Evolutionary conservation across 495 filamentous ascomycete species (phyloP).

Genomic region (Podospora pseudoanserina): DNA sequence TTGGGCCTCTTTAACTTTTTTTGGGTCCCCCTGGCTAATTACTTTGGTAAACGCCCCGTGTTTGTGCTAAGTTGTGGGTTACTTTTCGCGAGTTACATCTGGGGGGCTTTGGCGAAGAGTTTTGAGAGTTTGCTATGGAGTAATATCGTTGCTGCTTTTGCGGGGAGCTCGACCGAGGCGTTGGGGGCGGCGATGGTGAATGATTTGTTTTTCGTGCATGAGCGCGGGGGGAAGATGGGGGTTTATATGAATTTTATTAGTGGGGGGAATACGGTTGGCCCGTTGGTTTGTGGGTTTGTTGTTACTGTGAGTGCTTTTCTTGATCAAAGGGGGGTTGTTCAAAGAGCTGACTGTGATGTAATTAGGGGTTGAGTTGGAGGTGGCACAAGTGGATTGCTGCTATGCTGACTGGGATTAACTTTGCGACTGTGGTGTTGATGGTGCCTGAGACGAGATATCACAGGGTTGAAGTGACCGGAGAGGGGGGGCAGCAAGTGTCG

Average conservation of each 20-base stretch:
- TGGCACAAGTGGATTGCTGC: constrained; percentile 39
- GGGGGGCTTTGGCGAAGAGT: constrained; percentile 28
- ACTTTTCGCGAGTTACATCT: constrained; percentile 33
- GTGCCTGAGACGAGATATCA: constrained; percentile 42
- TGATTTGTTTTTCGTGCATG: constrained; percentile 44
- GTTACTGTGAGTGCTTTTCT: constrained; percentile 19
- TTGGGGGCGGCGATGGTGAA: constrained; percentile 39
- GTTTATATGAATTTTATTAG: constrained; percentile 41
- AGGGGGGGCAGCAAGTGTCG: not conserved
- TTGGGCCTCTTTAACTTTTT: constrained; percentile 47
- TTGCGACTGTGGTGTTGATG: constrained; percentile 34
- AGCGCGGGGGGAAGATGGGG: constrained; percentile 41
- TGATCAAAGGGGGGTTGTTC: too few relatives aligned
- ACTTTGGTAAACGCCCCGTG: constrained; percentile 53
- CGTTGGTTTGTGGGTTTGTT: constrained; percentile 41
- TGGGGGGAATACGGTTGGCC: constrained; percentile 38
- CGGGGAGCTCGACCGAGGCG: constrained; percentile 35
- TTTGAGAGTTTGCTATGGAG: constrained; percentile 35
- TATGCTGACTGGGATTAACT: constrained; percentile 33
- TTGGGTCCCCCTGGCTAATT: constrained; percentile 55
- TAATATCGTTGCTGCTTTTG: constrained; percentile 39
- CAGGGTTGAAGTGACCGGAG: constrained; percentile 22
- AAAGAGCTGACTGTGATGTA: not conserved
- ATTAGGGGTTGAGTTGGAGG: constrained; percentile 33
- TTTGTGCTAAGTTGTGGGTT: constrained; percentile 43